Conservation (phyloP, 2,329 filamentous ascomycete species). For the Lachnellula willkommii region DNA sequence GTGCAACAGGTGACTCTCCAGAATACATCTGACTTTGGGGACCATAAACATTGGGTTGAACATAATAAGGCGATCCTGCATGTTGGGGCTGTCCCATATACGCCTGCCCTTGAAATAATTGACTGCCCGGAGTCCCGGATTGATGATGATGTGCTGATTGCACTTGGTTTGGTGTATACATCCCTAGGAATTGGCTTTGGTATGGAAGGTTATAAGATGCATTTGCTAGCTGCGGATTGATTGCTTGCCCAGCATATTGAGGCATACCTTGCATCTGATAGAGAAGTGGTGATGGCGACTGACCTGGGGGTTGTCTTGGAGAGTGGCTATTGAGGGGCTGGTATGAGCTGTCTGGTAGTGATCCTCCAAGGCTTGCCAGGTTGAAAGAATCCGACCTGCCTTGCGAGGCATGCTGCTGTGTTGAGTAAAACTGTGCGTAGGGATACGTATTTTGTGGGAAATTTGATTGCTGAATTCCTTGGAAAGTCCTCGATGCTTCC, state of each 20-base stretch:
- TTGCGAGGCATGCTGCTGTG: constrained; percentile 13
- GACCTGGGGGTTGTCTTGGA: constrained; percentile 19
- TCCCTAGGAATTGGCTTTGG: constrained; percentile 23
- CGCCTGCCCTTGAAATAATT: constrained; percentile 24
- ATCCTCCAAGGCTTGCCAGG: constrained; percentile 21
- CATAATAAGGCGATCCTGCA: constrained; percentile 19
- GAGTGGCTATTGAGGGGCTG: constrained; percentile 15
- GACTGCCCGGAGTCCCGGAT: constrained; percentile 12
- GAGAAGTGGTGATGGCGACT: constrained; percentile 13
- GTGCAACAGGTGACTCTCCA: constrained; percentile 8
- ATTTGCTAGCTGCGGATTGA: constrained; percentile 14
- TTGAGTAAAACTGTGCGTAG: constrained; percentile 4
- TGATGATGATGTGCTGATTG: constrained; percentile 15
- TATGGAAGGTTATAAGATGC: constrained; percentile 25
- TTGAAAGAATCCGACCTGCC: constrained; percentile 22
- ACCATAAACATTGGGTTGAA: constrained; percentile 23
- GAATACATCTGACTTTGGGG: constrained; percentile 21
- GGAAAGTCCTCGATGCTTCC: constrained; percentile 5
- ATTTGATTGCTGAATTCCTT: constrained; percentile 6
- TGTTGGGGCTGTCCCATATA: constrained; percentile 24
- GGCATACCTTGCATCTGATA: constrained; percentile 22
- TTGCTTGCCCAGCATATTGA: constrained; percentile 16
- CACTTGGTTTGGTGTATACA: constrained; percentile 20
- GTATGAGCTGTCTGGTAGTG: constrained; percentile 25
- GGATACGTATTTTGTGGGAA: constrained; percentile 7